Percentiles rank a stretch among this genome's conserved stretches.
Evolutionary conservation across 176 grass and related monocot genomes (phyloP).

Genomic region (Phoenix roebelenii): DNA sequence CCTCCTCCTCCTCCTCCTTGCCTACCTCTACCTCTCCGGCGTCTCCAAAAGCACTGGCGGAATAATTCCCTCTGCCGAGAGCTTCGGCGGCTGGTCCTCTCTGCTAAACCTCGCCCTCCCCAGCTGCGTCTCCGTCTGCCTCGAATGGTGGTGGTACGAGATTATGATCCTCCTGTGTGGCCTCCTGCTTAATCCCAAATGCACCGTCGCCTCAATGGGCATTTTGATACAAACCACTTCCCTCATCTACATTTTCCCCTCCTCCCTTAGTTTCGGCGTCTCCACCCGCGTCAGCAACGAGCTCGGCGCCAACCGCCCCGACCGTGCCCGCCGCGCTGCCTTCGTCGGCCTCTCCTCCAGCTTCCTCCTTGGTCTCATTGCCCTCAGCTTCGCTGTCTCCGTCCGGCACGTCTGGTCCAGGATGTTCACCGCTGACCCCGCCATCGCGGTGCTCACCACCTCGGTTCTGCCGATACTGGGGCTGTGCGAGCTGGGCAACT

Average conservation of each 20-base stretch:
- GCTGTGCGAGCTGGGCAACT: constrained; percentile 89
- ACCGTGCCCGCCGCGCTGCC: constrained; percentile 38
- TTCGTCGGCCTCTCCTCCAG: constrained; percentile 46
- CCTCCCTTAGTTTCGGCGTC: constrained; percentile 96
- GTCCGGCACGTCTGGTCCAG: constrained; percentile 63
- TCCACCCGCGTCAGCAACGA: constrained; percentile 85
- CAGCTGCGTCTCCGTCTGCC: constrained; percentile 71
- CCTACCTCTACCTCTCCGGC: constrained; percentile 58
- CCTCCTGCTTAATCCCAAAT: constrained; percentile 50
- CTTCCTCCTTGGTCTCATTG: constrained; percentile 41
- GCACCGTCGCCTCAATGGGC: constrained; percentile 84
- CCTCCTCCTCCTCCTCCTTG: constrained; percentile 58
- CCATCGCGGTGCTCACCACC: constrained; percentile 59
- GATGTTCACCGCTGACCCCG: constrained; percentile 69
- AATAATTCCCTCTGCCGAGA: constrained; percentile 31
- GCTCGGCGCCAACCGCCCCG: constrained; percentile 66
- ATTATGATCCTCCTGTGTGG: constrained; percentile 97
- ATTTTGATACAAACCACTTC: constrained; percentile 87
- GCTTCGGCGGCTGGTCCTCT: constrained; percentile 52
- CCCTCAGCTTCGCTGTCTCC: constrained; percentile 45
- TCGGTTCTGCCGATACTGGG: constrained; percentile 81
- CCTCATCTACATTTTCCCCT: constrained; percentile 93
- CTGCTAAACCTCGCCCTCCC: constrained; percentile 47
- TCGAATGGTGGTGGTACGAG: constrained; percentile 99
- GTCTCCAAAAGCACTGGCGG: constrained; percentile 54